phyloP scores from a whole-genome alignment of 345 rosid species.

The Toxicodendron radicans region DNA sequence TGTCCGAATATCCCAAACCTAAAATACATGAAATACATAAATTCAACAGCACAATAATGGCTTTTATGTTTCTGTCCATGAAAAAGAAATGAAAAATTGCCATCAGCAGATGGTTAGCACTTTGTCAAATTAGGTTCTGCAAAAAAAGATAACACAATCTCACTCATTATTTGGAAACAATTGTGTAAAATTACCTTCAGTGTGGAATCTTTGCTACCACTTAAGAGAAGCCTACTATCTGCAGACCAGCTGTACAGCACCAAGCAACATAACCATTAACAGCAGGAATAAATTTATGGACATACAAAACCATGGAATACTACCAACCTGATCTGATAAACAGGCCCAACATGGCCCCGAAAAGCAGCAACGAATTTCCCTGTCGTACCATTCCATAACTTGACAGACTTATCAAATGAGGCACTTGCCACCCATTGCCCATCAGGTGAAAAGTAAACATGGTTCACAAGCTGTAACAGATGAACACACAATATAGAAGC shows the following conservation, averaged over 20 bases:
- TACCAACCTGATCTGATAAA: conserved; percentile 79
- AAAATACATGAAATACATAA: conserved; percentile 7
- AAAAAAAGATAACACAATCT: neutral
- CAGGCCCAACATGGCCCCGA: conserved; percentile 93
- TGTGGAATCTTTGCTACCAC: conserved; percentile 97
- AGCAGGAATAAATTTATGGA: neutral
- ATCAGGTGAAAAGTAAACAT: conserved; percentile 93
- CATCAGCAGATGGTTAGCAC: no score
- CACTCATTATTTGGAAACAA: neutral
- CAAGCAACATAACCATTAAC: conserved; percentile 21
- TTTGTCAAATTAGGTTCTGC: no score
- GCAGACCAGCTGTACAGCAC: conserved; percentile 81
- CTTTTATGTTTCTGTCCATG: neutral
- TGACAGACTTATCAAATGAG: conserved; percentile 90
- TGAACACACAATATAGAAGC: conserved; percentile 11
- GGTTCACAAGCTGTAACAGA: conserved; percentile 81
- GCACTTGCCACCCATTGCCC: conserved; percentile 98
- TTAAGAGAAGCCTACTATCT: conserved; percentile 91
- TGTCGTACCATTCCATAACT: conserved; percentile 86
- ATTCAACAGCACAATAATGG: conserved; percentile 3
- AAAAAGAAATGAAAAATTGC: no score
- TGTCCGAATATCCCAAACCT: conserved; percentile 90
- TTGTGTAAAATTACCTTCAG: conserved; percentile 57
- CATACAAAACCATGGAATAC: conserved; percentile 9
- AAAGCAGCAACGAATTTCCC: conserved; percentile 86